Base-by-base conservation (phyloP, 2,329 filamentous ascomycete genomes). In the Ophiostoma sp. region DNA sequence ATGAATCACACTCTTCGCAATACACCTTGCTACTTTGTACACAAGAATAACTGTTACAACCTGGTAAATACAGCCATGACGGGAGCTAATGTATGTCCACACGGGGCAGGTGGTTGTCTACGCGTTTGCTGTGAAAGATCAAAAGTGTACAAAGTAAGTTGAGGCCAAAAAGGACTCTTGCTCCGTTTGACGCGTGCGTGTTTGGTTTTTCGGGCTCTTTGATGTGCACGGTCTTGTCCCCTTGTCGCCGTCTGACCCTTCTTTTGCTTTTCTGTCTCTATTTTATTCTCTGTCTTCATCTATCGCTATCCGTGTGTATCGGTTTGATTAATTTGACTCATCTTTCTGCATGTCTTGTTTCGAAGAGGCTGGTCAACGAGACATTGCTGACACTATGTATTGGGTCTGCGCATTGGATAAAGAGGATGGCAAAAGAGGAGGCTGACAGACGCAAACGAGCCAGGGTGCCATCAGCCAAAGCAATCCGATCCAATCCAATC, bases 11-110 rank as follows among this genome's bases (percentile, higher is more conserved):
- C 44, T 6, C 17, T 48, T 1, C 17, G n/a, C 8, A 39, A 10
- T 39, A 8, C 6, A 6, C 6, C 20, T 20, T n/a, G 44, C 5
- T n/a, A 31, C 27, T 31, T 31, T 31, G 27, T 31, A 48, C 17
- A 48, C 44, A 48, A 20, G 20, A 17, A 15, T n/a, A 4, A 17
- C 6, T n/a, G 15, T 17, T 44, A 44, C 41, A 60, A 33, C 57
- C 57, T 62, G 27, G 57, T 62, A 35, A 33, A 17, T 17, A 57
- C 52, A 27, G 8, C 27, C 27, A 23, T 27, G 8, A 62, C 57
- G 57, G 57, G 57, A 33, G 57, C 57, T 62, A 62, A 62, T 62
- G 57, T 33, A 35, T 62, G 57, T 27, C 23, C 27, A 33, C 57
- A 62, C 57, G 23, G 57, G 57, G 57, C 57, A 62, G 27, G 35